phyloP scores from a whole-genome alignment of 768 basidiomycete species.

The Mycena albidolilacea region DNA sequence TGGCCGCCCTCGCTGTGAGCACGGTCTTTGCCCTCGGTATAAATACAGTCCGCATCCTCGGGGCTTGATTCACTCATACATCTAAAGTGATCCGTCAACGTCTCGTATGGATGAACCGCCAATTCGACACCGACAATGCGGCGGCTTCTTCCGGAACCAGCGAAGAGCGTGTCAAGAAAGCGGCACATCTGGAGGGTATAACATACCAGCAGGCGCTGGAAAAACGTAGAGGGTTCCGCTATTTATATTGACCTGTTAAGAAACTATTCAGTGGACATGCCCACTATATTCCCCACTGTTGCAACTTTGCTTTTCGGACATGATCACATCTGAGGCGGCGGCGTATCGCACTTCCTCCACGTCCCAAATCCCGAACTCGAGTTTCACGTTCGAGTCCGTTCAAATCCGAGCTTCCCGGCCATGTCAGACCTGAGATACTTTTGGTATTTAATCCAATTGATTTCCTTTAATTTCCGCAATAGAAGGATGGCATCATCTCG shows the following conservation, averaged over 20 bases:
- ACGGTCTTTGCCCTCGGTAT: conserved; percentile 52
- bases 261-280: too few species aligned
- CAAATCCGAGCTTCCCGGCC: too few species aligned
- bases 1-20: conserved; percentile 51
- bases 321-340: too few species aligned
- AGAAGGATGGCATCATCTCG: too few species aligned
- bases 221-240: conserved; percentile 59
- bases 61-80: neutral
- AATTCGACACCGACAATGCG: conserved; percentile 53
- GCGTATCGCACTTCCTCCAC: too few species aligned
- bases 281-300: too few species aligned
- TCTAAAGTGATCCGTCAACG: conserved; percentile 57
- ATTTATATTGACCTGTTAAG: conserved; percentile 52
- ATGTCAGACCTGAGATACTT: too few species aligned
- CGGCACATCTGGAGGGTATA: conserved; percentile 61
- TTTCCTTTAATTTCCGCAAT: too few species aligned
- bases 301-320: too few species aligned
- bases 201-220: conserved; percentile 58
- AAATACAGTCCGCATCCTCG: conserved; percentile 15
- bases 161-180: conserved; percentile 60
- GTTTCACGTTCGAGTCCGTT: too few species aligned
- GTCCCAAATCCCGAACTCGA: too few species aligned
- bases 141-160: conserved; percentile 48
- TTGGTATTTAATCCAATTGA: too few species aligned
- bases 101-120: conserved; percentile 56